Percentiles rank a stretch among this genome's conserved stretches.
phyloP scores from a whole-genome alignment of 1,284 basidiomycete species.

The Trichosporon coremiiforme region DNA sequence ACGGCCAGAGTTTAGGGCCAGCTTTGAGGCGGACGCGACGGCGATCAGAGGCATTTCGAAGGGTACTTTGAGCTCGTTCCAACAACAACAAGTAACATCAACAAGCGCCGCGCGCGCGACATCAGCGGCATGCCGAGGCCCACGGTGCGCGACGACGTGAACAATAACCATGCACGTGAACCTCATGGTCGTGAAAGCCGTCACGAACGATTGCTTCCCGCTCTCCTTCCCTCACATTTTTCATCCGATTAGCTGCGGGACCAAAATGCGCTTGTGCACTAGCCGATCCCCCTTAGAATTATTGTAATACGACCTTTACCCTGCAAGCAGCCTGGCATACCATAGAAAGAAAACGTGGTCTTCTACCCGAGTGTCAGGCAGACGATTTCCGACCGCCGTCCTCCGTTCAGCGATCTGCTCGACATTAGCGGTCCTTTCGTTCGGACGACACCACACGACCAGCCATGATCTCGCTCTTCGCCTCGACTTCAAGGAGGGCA shows the following conservation, averaged over 20 bases:
- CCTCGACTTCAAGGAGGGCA: slow-evolving; percentile 36
- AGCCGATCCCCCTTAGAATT: background rate
- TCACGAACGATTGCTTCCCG: slow-evolving; percentile 11
- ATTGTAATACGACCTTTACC: background rate
- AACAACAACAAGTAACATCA: slow-evolving; percentile 17
- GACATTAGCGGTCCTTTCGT: slow-evolving; percentile 8
- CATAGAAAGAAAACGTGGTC: background rate
- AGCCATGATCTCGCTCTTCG: slow-evolving; percentile 37
- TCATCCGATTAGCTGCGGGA: slow-evolving; percentile 2
- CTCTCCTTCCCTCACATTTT: background rate
- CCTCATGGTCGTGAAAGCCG: background rate
- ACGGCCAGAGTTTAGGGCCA: background rate
- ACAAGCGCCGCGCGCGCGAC: background rate
- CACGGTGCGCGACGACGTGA: background rate
- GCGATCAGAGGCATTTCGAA: background rate
- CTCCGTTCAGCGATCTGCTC: background rate
- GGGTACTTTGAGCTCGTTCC: background rate
- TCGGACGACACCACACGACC: background rate
- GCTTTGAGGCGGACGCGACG: background rate
- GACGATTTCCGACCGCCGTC: slow-evolving; percentile 6
- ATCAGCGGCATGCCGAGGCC: background rate
- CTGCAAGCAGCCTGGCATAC: background rate
- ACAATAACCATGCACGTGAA: slow-evolving; percentile 18
- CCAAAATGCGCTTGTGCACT: background rate
- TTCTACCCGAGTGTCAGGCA: background rate